A percentile compares a stretch with the other conserved stretches of the same genome.
phyloP scores from a whole-genome alignment of 495 filamentous ascomycete genomes.

The Tuber magnatum region DNA sequence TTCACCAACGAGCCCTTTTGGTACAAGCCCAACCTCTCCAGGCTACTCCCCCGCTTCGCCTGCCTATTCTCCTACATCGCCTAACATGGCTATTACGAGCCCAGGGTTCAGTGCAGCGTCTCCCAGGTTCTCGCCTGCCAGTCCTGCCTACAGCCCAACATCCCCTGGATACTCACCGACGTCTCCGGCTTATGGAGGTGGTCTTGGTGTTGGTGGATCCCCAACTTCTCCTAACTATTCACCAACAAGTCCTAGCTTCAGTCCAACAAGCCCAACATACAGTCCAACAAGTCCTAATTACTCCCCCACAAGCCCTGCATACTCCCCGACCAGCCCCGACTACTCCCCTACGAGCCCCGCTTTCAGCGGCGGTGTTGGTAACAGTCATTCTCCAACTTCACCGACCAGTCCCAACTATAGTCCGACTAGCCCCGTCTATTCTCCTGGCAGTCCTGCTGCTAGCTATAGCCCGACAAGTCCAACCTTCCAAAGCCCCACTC shows the following conservation, averaged over 20 bases:
- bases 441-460: slow-evolving; percentile 65
- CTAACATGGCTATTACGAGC: slow-evolving; percentile 54
- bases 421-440: slow-evolving; percentile 66
- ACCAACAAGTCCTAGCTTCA: slow-evolving; percentile 54
- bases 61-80: slow-evolving; percentile 57
- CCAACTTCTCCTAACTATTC: slow-evolving; percentile 56
- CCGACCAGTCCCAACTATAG: slow-evolving; percentile 52
- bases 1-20: slow-evolving; percentile 69
- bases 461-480: slow-evolving; percentile 74
- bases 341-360: slow-evolving; percentile 44
- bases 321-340: slow-evolving; percentile 61
- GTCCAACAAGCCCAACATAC: slow-evolving; percentile 64
- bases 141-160: slow-evolving; percentile 74
- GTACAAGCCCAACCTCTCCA: slow-evolving; percentile 62
- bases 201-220: slow-evolving; percentile 41
- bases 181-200: slow-evolving; percentile 45
- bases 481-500: slow-evolving; percentile 55
- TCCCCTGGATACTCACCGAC: slow-evolving; percentile 51
- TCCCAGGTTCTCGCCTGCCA: slow-evolving; percentile 69
- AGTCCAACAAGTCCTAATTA: slow-evolving; percentile 49
- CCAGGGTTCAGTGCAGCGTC: slow-evolving; percentile 60
- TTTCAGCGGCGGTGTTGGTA: slow-evolving; percentile 35
- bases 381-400: slow-evolving; percentile 41
- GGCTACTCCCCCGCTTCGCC: slow-evolving; percentile 70
- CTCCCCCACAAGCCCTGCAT: slow-evolving; percentile 57